Percentiles rank a stretch among this genome's conserved stretches.
These are phyloP conservation scores for Aureobasidium subglaciale DNA, from an alignment of 2,329 filamentous ascomycete species.

Conservation along the genomic window DNA sequence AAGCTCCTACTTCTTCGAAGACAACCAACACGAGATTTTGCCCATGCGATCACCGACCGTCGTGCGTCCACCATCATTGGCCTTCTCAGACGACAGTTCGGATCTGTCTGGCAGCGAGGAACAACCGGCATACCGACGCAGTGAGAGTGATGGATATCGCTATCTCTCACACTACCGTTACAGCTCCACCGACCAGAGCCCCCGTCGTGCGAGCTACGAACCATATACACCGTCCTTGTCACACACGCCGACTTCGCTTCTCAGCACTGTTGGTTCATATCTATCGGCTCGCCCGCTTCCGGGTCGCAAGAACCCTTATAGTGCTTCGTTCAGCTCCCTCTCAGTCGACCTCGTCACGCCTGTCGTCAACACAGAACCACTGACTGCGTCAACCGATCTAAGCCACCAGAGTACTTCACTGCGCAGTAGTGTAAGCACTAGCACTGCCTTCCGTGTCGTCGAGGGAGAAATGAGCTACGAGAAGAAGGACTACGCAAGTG, in stretches of 20 bases:
- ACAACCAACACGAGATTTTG: constrained; percentile 37
- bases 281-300: constrained; percentile 35
- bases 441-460: constrained; percentile 25
- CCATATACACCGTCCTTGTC: constrained; percentile 32
- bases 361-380: constrained; percentile 22
- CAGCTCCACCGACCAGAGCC: constrained; percentile 13
- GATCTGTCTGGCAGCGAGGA: constrained; percentile 25
- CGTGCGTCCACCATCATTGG: constrained; percentile 28
- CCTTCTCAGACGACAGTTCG: constrained; percentile 39
- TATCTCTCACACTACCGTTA: constrained; percentile 37
- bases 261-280: constrained; percentile 36
- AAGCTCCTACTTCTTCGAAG: constrained; percentile 28
- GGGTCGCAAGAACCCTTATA: constrained; percentile 33
- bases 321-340: constrained; percentile 33
- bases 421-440: constrained; percentile 27
- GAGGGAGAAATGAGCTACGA: constrained; percentile 25
- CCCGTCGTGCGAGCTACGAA: constrained; percentile 8
- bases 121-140: constrained; percentile 13
- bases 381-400: constrained; percentile 25
- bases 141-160: constrained; percentile 34
- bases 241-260: constrained; percentile 40
- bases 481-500: constrained; percentile 18
- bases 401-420: constrained; percentile 23
- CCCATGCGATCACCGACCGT: constrained; percentile 42
- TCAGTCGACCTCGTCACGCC: constrained; percentile 40